Evolutionary conservation across 2,329 filamentous ascomycete genomes (phyloP).

Genomic region (Fusarium sp.): DNA sequence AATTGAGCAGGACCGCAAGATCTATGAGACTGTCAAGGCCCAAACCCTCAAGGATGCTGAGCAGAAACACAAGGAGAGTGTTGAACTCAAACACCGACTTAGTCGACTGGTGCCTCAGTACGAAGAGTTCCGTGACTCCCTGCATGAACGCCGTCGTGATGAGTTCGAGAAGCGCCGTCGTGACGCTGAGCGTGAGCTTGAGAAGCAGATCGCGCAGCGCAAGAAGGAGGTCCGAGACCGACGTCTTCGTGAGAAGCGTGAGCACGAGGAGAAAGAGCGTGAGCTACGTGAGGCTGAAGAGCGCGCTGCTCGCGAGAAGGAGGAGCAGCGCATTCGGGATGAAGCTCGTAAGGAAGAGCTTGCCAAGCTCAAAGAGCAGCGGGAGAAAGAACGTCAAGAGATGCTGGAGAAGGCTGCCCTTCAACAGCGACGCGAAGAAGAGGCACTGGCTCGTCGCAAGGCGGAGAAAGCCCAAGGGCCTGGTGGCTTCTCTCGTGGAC

Average conservation of each 20-base stretch:
- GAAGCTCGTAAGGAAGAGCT: conserved; percentile 81
- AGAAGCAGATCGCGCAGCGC: conserved; percentile 88
- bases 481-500: conserved; percentile 43
- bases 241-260: conserved; percentile 82
- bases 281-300: conserved; percentile 86
- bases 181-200: conserved; percentile 90
- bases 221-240: conserved; percentile 89
- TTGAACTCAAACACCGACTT: conserved; percentile 93
- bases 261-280: conserved; percentile 85
- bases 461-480: conserved; percentile 67
- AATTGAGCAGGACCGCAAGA: conserved; percentile 77
- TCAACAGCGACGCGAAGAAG: conserved; percentile 87
- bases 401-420: conserved; percentile 69
- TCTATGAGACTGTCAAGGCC: conserved; percentile 81
- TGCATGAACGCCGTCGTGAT: conserved; percentile 88
- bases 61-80: conserved; percentile 88
- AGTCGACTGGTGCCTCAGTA: conserved; percentile 85
- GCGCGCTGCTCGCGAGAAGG: conserved; percentile 80
- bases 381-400: conserved; percentile 75
- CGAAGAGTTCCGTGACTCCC: conserved; percentile 81
- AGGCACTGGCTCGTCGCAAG: conserved; percentile 80
- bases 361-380: conserved; percentile 71
- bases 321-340: conserved; percentile 81
- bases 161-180: conserved; percentile 96
- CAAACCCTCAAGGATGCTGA: conserved; percentile 84